Evolutionary conservation across 495 filamentous ascomycete genomes (phyloP).

Genomic region (Penicillium ucsense): DNA sequence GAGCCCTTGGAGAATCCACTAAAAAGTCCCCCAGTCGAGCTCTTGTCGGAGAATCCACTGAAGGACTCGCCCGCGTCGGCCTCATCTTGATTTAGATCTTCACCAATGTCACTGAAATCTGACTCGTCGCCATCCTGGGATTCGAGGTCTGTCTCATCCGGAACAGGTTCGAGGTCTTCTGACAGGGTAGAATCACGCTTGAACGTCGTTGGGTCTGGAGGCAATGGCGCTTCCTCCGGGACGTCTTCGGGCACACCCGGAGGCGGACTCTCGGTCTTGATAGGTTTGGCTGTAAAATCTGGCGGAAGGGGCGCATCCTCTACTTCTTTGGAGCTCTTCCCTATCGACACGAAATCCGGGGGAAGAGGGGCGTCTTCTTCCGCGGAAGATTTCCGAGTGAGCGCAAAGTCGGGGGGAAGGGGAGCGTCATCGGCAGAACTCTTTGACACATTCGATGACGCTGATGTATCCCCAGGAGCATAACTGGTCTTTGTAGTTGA

Average conservation of each 20-base stretch:
- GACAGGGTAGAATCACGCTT: conserved; percentile 16
- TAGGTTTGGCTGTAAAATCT: conserved; percentile 12
- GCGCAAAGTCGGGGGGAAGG: conserved; percentile 17
- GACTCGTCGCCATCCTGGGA: conserved; percentile 25
- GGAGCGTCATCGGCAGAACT: conserved; percentile 38
- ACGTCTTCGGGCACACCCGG: conserved; percentile 31
- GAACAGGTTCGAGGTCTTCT: conserved; percentile 17
- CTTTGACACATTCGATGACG: conserved; percentile 50
- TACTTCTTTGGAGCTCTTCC: conserved; percentile 24
- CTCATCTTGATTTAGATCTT: conserved; percentile 49
- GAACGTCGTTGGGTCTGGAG: conserved; percentile 13
- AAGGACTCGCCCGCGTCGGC: conserved; percentile 54
- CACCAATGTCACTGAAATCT: conserved; percentile 29
- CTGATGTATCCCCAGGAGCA: conserved; percentile 56
- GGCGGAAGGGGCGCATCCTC: conserved; percentile 23
- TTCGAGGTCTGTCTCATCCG: conserved; percentile 21
- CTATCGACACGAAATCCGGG: conserved; percentile 24
- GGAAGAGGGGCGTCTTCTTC: conserved; percentile 7
- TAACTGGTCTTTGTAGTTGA: conserved; percentile 59
- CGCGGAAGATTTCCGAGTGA: conserved; percentile 3
- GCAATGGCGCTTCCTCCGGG: conserved; percentile 46
- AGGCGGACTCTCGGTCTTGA: conserved; percentile 9
- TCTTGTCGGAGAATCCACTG: conserved; percentile 32
- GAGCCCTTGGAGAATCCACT: conserved; percentile 19
- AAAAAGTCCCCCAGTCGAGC: conserved; percentile 34